phyloP scores from a whole-genome alignment of 2,329 filamentous ascomycete species.

The Ascochyta lentis region DNA sequence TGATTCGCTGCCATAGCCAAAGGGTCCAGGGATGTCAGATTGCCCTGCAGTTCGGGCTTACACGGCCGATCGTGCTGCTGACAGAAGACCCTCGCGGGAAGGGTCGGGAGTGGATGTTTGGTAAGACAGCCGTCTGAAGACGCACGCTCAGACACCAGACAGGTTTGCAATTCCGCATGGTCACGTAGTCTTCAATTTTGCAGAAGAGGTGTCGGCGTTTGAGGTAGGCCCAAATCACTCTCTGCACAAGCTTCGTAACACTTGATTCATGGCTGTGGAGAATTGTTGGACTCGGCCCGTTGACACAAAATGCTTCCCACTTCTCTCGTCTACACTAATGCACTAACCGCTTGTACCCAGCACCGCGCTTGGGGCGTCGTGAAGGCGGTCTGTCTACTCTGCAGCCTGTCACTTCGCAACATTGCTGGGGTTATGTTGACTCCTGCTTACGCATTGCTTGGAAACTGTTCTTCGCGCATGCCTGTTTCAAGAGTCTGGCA shows the following conservation, averaged over 20 bases:
- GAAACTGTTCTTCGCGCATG: background rate
- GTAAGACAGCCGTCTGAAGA: constrained; percentile 2
- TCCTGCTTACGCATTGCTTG: background rate
- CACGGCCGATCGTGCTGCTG: constrained; percentile 12
- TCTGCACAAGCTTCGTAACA: background rate
- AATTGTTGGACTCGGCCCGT: constrained; percentile 11
- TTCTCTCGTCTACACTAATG: background rate
- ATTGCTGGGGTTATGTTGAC: background rate
- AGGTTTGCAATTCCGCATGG: constrained; percentile 1
- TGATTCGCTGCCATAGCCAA: constrained; percentile 14
- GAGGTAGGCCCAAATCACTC: too few relatives aligned
- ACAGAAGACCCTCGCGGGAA: constrained; percentile 3
- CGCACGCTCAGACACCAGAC: background rate
- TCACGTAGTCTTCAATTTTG: background rate
- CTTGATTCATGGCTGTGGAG: background rate
- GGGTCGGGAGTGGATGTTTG: constrained; percentile 4
- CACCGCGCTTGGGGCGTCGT: background rate
- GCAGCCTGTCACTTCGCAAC: background rate
- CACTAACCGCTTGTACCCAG: background rate
- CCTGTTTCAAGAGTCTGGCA: background rate
- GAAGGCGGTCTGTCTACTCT: background rate
- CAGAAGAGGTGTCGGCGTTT: background rate
- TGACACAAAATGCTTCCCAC: background rate
- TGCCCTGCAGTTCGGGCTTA: constrained; percentile 15
- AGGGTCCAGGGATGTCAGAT: constrained; percentile 3